Conservation (phyloP, 805 yeast species). For the Saturnispora gosingensis region DNA sequence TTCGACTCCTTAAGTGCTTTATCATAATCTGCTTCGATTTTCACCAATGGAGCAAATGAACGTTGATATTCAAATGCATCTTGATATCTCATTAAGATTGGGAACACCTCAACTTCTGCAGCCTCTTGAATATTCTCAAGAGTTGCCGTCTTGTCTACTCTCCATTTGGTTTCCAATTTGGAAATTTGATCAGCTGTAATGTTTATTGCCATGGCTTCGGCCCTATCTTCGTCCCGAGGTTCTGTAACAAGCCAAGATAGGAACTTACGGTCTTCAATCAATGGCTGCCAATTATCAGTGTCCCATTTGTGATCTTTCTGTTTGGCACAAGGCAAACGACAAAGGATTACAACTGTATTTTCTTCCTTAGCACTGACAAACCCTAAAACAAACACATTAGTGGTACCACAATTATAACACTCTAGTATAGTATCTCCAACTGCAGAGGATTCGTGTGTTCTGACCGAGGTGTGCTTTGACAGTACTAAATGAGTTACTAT, state of each 20-base stretch:
- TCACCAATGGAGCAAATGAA: constrained; percentile 73
- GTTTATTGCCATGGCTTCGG: constrained; percentile 37
- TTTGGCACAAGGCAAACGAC: constrained; percentile 85
- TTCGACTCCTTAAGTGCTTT: constrained; percentile 65
- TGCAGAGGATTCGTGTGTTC: constrained; percentile 71
- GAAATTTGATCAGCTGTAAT: constrained; percentile 57
- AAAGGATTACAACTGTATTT: constrained; percentile 75
- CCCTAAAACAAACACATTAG: constrained; percentile 72
- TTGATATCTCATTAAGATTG: constrained; percentile 64
- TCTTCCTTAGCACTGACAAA: constrained; percentile 82
- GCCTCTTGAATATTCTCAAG: constrained; percentile 53
- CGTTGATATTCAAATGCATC: constrained; percentile 84
- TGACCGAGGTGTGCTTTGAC: constrained; percentile 65
- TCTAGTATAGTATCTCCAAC: constrained; percentile 82
- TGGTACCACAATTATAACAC: constrained; percentile 84
- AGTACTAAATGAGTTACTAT: constrained; percentile 78
- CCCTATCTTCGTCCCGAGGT: constrained; percentile 56
- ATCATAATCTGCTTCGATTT: constrained; percentile 76
- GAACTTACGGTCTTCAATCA: constrained; percentile 71
- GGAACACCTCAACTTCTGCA: constrained; percentile 51
- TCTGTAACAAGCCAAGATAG: constrained; percentile 72
- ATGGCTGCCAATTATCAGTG: constrained; percentile 75
- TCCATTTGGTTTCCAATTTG: constrained; percentile 75
- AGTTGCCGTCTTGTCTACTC: constrained; percentile 59
- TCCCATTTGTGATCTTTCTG: constrained; percentile 76